phyloP scores from a whole-genome alignment of 352 stramenopile genomes.

The Phytophthora constricta region DNA sequence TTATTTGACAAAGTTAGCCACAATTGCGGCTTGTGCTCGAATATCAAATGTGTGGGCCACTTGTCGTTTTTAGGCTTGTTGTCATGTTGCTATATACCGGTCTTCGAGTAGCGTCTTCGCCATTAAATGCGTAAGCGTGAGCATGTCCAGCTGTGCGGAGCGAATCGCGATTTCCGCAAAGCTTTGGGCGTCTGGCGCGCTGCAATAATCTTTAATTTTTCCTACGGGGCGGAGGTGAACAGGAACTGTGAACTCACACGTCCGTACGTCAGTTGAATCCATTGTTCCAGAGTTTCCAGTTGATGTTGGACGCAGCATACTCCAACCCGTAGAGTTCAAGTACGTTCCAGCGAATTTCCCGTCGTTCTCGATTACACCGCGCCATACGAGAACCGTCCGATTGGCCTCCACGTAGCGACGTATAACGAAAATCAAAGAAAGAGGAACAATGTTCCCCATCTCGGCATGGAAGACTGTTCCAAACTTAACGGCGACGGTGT shows the following conservation, averaged over 20 bases:
- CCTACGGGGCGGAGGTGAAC: not conserved
- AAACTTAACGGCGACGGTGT: conserved; percentile 29
- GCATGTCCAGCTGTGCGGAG: conserved; percentile 4
- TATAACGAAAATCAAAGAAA: conserved; percentile 3
- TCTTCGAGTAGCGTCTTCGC: conserved; percentile 9
- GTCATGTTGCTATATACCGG: not conserved
- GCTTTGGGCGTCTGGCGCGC: not conserved
- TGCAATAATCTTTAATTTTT: not conserved
- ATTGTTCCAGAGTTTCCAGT: not conserved
- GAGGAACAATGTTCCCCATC: not conserved
- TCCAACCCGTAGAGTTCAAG: conserved; percentile 23
- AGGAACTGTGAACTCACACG: conserved; percentile 11
- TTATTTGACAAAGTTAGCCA: no score
- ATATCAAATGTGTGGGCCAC: no score
- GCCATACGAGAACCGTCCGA: conserved; percentile 25
- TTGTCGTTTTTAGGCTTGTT: no score
- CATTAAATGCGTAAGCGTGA: conserved; percentile 14
- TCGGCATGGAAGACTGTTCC: conserved; percentile 10
- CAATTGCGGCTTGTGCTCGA: no score
- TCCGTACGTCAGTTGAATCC: conserved; percentile 14
- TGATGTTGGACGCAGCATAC: conserved; percentile 3
- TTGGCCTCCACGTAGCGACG: conserved; percentile 13
- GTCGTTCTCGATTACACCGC: conserved; percentile 14
- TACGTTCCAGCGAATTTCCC: conserved; percentile 14
- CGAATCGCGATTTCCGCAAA: conserved; percentile 9